Evolutionary conservation across 2,329 filamentous ascomycete species (phyloP).

Genomic region (Didymella pinodella): DNA sequence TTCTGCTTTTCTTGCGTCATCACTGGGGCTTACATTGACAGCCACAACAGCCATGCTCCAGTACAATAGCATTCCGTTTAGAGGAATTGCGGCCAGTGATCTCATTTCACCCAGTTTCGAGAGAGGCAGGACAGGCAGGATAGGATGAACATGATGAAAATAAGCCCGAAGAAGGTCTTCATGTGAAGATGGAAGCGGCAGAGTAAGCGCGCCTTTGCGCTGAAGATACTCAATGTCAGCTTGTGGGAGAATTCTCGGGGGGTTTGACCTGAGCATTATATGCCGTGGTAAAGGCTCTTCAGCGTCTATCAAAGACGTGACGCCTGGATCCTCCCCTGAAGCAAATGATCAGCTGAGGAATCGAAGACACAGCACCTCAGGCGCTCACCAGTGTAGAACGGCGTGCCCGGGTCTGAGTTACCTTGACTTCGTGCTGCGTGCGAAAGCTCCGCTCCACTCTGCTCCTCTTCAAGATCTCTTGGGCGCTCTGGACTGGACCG

Average conservation of each 20-base stretch:
- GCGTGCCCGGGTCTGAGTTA: conserved; percentile 7
- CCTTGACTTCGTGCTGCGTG: conserved; percentile 10
- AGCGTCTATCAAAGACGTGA: conserved; percentile 13
- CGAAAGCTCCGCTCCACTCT: conserved; percentile 20
- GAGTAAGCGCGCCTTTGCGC: conserved; percentile 10
- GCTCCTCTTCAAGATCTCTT: conserved; percentile 17
- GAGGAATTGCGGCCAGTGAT: background rate
- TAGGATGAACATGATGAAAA: conserved; percentile 14
- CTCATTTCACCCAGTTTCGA: conserved; percentile 2
- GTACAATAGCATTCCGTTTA: conserved; percentile 7
- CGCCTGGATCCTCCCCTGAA: conserved; percentile 14
- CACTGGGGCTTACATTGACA: conserved; percentile 2
- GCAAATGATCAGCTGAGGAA: background rate
- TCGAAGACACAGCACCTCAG: background rate
- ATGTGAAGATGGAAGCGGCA: conserved; percentile 2
- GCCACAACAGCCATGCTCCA: conserved; percentile 20
- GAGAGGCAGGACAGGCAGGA: conserved; percentile 8
- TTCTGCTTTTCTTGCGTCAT: background rate
- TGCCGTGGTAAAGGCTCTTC: conserved; percentile 14
- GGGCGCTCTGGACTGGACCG: conserved; percentile 8
- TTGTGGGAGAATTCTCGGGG: conserved; percentile 5
- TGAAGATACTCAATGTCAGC: conserved; percentile 12
- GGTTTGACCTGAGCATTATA: conserved; percentile 7
- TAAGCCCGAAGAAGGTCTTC: conserved; percentile 15
- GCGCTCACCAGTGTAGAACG: conserved; percentile 17